A percentile compares a stretch with the other conserved stretches of the same genome.
These are phyloP conservation scores for Camptophora hylomeconis DNA, from an alignment of 2,329 filamentous ascomycete species.

Conservation along the genomic window DNA sequence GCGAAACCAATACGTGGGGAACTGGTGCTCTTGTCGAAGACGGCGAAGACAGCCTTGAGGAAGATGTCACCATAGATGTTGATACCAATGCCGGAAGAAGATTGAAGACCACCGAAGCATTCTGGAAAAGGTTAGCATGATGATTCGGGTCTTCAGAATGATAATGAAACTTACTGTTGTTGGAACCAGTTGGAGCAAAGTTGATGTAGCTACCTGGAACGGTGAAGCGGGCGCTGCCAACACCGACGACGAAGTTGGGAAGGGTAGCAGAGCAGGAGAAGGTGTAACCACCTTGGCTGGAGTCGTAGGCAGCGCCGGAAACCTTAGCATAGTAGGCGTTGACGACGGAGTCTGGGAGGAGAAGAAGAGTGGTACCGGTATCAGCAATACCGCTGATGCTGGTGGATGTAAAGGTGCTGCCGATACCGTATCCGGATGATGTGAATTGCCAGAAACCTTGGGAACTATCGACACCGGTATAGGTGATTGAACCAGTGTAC, in stretches of 20 bases:
- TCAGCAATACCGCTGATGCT: constrained; percentile 49
- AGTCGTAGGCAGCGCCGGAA: constrained; percentile 27
- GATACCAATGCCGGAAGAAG: constrained; percentile 40
- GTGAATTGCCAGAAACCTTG: constrained; percentile 54
- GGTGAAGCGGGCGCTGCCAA: constrained; percentile 36
- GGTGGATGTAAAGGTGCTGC: constrained; percentile 26
- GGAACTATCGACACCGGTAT: constrained; percentile 38
- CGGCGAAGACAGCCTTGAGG: constrained; percentile 63
- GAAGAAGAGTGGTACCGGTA: constrained; percentile 56
- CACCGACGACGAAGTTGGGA: constrained; percentile 41
- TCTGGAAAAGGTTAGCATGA: neutral
- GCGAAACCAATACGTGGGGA: neutral
- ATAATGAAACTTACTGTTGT: constrained; percentile 1
- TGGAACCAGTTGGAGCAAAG: constrained; percentile 14
- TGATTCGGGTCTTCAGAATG: neutral
- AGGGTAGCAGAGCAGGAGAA: constrained; percentile 38
- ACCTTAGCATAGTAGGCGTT: constrained; percentile 48
- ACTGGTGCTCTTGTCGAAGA: constrained; percentile 45
- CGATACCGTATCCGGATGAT: constrained; percentile 40
- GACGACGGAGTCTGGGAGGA: constrained; percentile 42
- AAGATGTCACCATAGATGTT: constrained; percentile 68
- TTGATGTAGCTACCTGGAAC: constrained; percentile 44
- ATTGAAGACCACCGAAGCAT: constrained; percentile 73
- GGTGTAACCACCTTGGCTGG: constrained; percentile 13
- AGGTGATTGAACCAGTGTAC: constrained; percentile 46